Evolutionary conservation across 768 basidiomycete genomes (phyloP).

Genomic region (Ramaria rubella): DNA sequence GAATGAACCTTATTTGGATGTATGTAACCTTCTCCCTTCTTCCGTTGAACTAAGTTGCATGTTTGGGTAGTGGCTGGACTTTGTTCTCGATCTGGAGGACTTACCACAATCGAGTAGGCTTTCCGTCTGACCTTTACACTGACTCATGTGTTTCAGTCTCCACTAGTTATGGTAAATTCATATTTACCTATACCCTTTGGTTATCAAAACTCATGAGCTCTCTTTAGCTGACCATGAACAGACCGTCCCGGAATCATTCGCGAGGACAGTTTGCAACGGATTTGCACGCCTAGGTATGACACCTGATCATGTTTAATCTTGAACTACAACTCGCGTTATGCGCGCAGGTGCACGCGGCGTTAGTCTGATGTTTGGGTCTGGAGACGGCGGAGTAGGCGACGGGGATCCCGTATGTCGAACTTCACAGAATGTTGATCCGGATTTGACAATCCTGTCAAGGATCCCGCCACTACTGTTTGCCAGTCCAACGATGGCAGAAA

Average conservation of each 20-base stretch:
- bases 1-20: slow-evolving; percentile 42
- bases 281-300: slow-evolving; percentile 64
- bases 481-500: slow-evolving; percentile 54
- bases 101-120: slow-evolving; percentile 6
- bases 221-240: slow-evolving; percentile 54
- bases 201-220: neutral
- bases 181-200: neutral
- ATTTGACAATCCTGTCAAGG: neutral
- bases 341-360: slow-evolving; percentile 58
- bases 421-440: neutral
- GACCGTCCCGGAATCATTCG: slow-evolving; percentile 48
- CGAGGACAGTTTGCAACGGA: slow-evolving; percentile 42
- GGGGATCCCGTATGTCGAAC: slow-evolving; percentile 29
- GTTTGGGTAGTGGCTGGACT: slow-evolving; percentile 51
- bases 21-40: neutral
- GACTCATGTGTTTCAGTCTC: slow-evolving; percentile 60
- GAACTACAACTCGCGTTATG: neutral
- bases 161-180: slow-evolving; percentile 47
- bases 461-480: slow-evolving; percentile 50
- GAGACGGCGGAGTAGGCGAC: slow-evolving; percentile 67
- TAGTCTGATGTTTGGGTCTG: slow-evolving; percentile 59
- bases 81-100: slow-evolving; percentile 37
- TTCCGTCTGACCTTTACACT: too few species aligned
- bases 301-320: slow-evolving; percentile 6
- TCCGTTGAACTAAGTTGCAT: neutral